Evolutionary conservation across 345 rosid species (phyloP).

Genomic region (thale cress (Arabidopsis thaliana)): TAIR10.1 NC_003074.8:18871001-18871500

Average conservation of each 20-base stretch:
- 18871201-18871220: not conserved
- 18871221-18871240: not conserved
- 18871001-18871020: conserved; percentile 16
- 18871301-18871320: not conserved
- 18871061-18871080: not conserved
- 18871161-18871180: not conserved
- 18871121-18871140: not conserved
- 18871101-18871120: not conserved
- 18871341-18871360: not conserved
- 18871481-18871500: not conserved
- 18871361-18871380: not conserved
- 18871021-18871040: not conserved
- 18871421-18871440: not conserved
- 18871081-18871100: not conserved
- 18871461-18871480: not conserved
- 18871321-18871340: not conserved
- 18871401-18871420: not conserved
- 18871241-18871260: not conserved
- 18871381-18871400: too few relatives aligned
- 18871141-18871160: not conserved
- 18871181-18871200: not conserved
- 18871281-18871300: not conserved
- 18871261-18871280: not conserved
- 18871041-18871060: not conserved
- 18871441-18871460: not conserved